phyloP scores from a whole-genome alignment of 2,329 filamentous ascomycete genomes.

The Fusarium secorum region DNA sequence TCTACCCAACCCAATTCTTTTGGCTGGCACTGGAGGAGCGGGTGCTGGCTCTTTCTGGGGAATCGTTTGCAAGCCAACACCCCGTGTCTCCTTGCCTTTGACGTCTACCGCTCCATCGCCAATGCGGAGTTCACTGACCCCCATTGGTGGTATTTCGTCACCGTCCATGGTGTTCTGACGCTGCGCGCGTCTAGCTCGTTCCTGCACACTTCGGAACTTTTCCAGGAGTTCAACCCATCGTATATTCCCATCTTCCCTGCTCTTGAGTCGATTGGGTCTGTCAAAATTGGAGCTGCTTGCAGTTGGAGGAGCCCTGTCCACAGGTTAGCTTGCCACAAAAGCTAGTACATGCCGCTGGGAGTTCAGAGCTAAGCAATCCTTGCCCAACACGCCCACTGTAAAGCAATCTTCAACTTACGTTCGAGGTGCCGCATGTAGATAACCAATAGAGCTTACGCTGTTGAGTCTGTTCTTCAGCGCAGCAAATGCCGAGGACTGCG shows the following conservation, averaged over 20 bases:
- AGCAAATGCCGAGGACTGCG: slow-evolving; percentile 95
- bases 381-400: background rate
- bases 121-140: slow-evolving; percentile 52
- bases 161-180: slow-evolving; percentile 60
- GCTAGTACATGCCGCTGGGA: background rate
- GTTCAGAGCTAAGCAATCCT: background rate
- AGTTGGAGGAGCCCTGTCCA: slow-evolving; percentile 54
- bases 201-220: slow-evolving; percentile 92
- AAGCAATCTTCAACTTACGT: slow-evolving; percentile 60
- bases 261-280: slow-evolving; percentile 79
- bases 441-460: slow-evolving; percentile 95
- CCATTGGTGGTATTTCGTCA: slow-evolving; percentile 57
- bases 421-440: slow-evolving; percentile 82
- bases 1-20: slow-evolving; percentile 70
- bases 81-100: slow-evolving; percentile 53
- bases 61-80: slow-evolving; percentile 49
- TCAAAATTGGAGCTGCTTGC: slow-evolving; percentile 68
- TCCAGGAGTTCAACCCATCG: slow-evolving; percentile 93
- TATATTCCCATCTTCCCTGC: slow-evolving; percentile 82
- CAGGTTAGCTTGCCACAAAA: slow-evolving; percentile 8
- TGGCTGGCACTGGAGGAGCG: slow-evolving; percentile 56
- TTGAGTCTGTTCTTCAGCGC: slow-evolving; percentile 96
- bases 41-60: slow-evolving; percentile 59
- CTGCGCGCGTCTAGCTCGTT: slow-evolving; percentile 78
- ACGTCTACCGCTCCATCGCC: slow-evolving; percentile 52